These are phyloP conservation scores for Colletotrichum destructivum DNA, from an alignment of 2,329 filamentous ascomycete genomes.

Conservation along the genomic window DNA sequence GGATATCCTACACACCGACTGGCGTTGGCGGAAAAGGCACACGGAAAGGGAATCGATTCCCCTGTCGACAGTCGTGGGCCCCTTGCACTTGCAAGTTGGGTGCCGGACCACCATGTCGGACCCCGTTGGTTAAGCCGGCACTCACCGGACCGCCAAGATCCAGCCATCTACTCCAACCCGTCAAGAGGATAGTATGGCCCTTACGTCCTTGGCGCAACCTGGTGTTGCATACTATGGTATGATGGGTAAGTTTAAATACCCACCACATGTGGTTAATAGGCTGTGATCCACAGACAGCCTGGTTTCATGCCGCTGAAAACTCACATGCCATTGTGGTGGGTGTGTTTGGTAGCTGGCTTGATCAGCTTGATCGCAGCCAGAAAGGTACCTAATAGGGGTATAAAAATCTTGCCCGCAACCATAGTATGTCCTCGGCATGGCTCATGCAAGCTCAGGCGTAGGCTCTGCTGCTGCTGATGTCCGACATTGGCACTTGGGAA, in stretches of 20 bases:
- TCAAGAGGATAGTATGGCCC: conserved; percentile 29
- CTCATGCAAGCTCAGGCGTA: conserved; percentile 19
- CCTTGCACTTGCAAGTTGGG: conserved; percentile 8
- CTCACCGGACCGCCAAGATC: conserved; percentile 37
- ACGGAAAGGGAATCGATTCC: conserved; percentile 19
- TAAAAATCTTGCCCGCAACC: conserved; percentile 1
- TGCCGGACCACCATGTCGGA: conserved; percentile 36
- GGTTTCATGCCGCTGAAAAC: too few relatives aligned
- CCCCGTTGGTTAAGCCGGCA: conserved; percentile 37
- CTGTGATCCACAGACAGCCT: too few relatives aligned
- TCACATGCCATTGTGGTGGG: too few relatives aligned
- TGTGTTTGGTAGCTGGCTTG: too few relatives aligned
- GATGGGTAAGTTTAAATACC: too few relatives aligned
- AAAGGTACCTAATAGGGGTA: too few relatives aligned
- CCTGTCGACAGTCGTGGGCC: background rate
- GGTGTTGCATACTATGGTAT: background rate
- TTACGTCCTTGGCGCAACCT: conserved; percentile 30
- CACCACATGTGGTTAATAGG: too few relatives aligned
- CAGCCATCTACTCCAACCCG: conserved; percentile 27
- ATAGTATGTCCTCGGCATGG: conserved; percentile 26
- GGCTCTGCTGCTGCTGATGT: conserved; percentile 24
- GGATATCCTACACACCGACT: conserved; percentile 16
- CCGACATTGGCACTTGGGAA: conserved; percentile 33
- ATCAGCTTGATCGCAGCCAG: too few relatives aligned
- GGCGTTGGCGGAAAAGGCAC: conserved; percentile 24